Evolutionary conservation across 805 yeast genomes (phyloP).

Genomic region (Candida suzukii): DNA sequence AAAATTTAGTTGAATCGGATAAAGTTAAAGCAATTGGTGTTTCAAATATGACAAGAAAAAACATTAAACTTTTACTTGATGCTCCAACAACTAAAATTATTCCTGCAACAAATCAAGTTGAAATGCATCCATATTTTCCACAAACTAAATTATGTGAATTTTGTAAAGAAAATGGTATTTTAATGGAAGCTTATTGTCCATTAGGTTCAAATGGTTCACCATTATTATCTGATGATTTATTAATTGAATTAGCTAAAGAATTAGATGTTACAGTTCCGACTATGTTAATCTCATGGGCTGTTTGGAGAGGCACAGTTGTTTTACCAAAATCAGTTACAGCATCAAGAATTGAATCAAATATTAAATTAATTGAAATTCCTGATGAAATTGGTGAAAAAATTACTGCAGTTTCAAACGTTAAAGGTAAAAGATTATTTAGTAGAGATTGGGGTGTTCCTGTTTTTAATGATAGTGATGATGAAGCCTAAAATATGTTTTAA

Average conservation of each 20-base stretch:
- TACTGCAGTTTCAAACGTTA: neutral
- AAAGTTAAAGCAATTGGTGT: slow-evolving; percentile 66
- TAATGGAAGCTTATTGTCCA: slow-evolving; percentile 73
- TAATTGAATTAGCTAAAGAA: slow-evolving; percentile 38
- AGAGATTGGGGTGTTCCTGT: slow-evolving; percentile 16
- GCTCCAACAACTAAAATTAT: slow-evolving; percentile 39
- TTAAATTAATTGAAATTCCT: slow-evolving; percentile 26
- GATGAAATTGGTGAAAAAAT: slow-evolving; percentile 25
- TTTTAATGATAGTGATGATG: slow-evolving; percentile 12
- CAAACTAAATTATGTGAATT: slow-evolving; percentile 52
- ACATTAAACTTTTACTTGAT: slow-evolving; percentile 42
- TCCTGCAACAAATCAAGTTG: slow-evolving; percentile 73
- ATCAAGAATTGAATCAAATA: slow-evolving; percentile 34
- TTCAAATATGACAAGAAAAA: slow-evolving; percentile 57
- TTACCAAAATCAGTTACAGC: slow-evolving; percentile 43
- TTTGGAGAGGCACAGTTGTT: slow-evolving; percentile 47
- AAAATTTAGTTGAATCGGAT: slow-evolving; percentile 43
- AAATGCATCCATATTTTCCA: slow-evolving; percentile 64
- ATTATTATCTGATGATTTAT: slow-evolving; percentile 34
- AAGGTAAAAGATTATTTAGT: slow-evolving; percentile 8
- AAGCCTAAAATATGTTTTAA: neutral
- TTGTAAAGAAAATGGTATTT: slow-evolving; percentile 44
- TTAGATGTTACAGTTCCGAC: slow-evolving; percentile 39
- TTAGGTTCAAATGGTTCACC: slow-evolving; percentile 58
- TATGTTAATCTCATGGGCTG: slow-evolving; percentile 51